Evolutionary conservation across 2,329 filamentous ascomycete species (phyloP), one percentile per base, ranked within the genome.

Genomic region (Leptographium flavum): DNA sequence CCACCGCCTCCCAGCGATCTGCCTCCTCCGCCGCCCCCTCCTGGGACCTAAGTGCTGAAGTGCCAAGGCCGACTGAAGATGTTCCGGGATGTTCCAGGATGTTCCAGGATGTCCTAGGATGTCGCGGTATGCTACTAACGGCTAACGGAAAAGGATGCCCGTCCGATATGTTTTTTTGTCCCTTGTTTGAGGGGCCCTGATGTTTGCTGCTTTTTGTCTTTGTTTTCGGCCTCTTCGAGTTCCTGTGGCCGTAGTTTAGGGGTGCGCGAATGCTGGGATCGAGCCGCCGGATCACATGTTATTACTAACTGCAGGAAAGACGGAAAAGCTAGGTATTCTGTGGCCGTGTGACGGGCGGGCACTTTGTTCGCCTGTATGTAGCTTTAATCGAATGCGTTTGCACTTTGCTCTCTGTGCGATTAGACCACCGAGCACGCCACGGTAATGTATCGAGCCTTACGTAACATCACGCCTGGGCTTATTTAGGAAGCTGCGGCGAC

Each of bases 1-100:
- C 60, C 60, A 8, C 61, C 60, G 3, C 60, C 61, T 19, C 60
- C 60, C 3, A 60, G 59, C 55, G 60, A 63, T 31, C 52, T 57
- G 43, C 60, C 61, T 25, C 59, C 59, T 2, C 61, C 60, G 23
- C 60, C 61, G 23, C 55, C 56, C 1, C 50, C 50, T 33, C 59
- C 60, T 3, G 56, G 53, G 32, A 54, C 33, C 11, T 43, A 43
- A 19, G n/a, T n/a, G n/a, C n/a, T n/a, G n/a, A n/a, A n/a, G n/a
- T n/a, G n/a, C n/a, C n/a, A n/a, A n/a, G 10, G 13, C 1, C 11
- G 11, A 53, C 32, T 58, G 55, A 39, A 33, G 13, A 33, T 10
- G 14, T 14, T 33, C n/a, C n/a, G 31, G 31, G 31, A 7, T 14
- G 27, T 9, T 28, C 27, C 27, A 7, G 27, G 27, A 28, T 9